Base-by-base conservation (phyloP, 208 protist genomes). In the Leishmania tarentolae region DNA sequence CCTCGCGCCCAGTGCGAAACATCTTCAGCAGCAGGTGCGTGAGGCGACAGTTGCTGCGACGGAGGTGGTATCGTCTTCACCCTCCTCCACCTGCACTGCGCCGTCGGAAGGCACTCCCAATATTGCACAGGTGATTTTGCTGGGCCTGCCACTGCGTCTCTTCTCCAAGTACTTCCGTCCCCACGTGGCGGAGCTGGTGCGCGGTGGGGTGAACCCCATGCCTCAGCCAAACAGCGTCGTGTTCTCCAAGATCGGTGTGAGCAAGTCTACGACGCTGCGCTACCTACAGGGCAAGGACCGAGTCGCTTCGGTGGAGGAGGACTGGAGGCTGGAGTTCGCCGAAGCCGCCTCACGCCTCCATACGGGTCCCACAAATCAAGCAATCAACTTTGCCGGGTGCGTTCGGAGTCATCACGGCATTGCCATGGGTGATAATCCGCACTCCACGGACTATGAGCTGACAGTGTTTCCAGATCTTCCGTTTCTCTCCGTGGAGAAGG, bases 171-270 rank as follows among this genome's bases (percentile, higher is more conserved):
- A 93, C 88, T 97, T 97, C 75, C 74, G 84, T 46, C 21, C 47
- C 5, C 81, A 88, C 78, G 73, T 92, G 9, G 69, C 78, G 79
- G 76, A 74, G 11, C 88, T 96, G 46, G 86, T 91, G 40, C 65
- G 78, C 17, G 78, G 85, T 21, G 92, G 92, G 0, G 92, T 97
- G 59, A 86, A 88, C 72, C 89, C 90, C 31, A 90, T 97, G 80
- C 88, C 92, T n/a, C 94, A 97, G 83, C 94, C 94, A 40, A 97
- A 97, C 84, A 97, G 94, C 80, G 91, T 96, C 72, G 92, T 96
- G 40, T 95, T 97, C 82, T 93, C 91, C 56, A 95, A 95, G 85
- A 75, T 94, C 28, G 94, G 94, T 70, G 82, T 97, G n/a, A 95
- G 89, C 82, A 97, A 97, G 81, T 96, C 94, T 9, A 96, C 94